Percentiles rank a stretch among this genome's conserved stretches.
Conservation (phyloP, 2,329 filamentous ascomycete genomes). For the Microsporum ferrugineum region DNA sequence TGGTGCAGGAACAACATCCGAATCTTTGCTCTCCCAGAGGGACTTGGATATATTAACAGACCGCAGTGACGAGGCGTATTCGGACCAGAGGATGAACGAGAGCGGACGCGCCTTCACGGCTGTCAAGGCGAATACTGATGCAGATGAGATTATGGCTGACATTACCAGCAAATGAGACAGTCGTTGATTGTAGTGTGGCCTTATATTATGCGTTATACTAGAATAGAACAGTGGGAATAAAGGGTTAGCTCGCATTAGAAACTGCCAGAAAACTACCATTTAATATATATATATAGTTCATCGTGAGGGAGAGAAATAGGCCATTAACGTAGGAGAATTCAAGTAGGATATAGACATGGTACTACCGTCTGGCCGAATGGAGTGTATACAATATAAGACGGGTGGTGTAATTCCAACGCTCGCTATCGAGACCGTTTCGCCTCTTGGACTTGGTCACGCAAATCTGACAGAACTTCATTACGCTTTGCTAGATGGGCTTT, state of each 20-base stretch:
- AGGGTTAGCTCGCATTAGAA: too few species aligned
- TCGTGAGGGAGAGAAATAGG: constrained; percentile 7
- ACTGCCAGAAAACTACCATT: neutral
- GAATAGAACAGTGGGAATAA: constrained; percentile 14
- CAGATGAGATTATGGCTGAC: constrained; percentile 14
- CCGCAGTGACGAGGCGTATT: constrained; percentile 55
- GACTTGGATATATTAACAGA: constrained; percentile 74
- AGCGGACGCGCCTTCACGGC: constrained; percentile 51
- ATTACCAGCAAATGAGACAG: constrained; percentile 13
- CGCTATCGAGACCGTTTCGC: constrained; percentile 45
- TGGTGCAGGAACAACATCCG: constrained; percentile 40
- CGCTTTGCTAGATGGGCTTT: constrained; percentile 70
- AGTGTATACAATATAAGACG: neutral
- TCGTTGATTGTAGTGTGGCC: neutral
- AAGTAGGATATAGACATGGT: neutral
- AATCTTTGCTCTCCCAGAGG: constrained; percentile 58
- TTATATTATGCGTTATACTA: neutral
- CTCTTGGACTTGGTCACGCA: constrained; percentile 74
- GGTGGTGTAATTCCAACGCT: neutral
- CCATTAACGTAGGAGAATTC: neutral
- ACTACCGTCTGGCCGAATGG: neutral
- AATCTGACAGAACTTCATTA: constrained; percentile 61
- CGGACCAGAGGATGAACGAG: constrained; percentile 61
- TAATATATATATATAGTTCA: neutral
- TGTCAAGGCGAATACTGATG: constrained; percentile 62